Percentiles rank a stretch among this genome's conserved stretches.
Conservation (phyloP, 1,139 yeast genomes). For the Protomyces macrosporus region DNA sequence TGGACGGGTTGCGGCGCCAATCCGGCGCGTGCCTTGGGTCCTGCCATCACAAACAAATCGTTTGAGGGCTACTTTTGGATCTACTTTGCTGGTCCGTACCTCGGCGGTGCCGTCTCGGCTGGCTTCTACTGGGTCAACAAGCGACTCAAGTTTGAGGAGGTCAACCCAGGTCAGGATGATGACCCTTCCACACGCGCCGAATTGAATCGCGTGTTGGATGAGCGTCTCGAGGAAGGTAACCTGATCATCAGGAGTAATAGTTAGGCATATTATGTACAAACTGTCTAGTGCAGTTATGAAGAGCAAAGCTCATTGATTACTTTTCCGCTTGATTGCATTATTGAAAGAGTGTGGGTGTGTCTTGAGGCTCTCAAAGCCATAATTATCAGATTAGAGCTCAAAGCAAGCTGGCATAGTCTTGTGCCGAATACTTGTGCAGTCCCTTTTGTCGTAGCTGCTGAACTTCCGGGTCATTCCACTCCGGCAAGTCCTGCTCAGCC, state of each 20-base stretch:
- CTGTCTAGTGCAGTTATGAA: no score
- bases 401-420: slow-evolving; percentile 14
- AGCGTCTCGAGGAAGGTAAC: slow-evolving; percentile 1
- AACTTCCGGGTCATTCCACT: not conserved
- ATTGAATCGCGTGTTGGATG: slow-evolving; percentile 9
- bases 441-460: not conserved
- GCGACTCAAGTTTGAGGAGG: slow-evolving; percentile 10
- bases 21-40: slow-evolving; percentile 89
- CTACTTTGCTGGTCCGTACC: slow-evolving; percentile 57
- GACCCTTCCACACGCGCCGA: slow-evolving; percentile 32
- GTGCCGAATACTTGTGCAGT: slow-evolving; percentile 17
- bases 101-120: slow-evolving; percentile 27
- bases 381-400: not conserved
- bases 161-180: slow-evolving; percentile 34
- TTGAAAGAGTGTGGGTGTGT: no score
- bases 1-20: slow-evolving; percentile 90
- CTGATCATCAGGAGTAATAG: not conserved
- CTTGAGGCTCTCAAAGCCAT: no score
- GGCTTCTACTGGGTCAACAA: slow-evolving; percentile 17
- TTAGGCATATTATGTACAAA: no score
- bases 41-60: slow-evolving; percentile 61
- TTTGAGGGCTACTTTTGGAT: slow-evolving; percentile 89
- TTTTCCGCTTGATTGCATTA: no score
- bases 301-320: no score
- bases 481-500: slow-evolving; percentile 3